Base-by-base conservation (phyloP, 2,329 filamentous ascomycete genomes). In the Verticillium klebahnii region DNA sequence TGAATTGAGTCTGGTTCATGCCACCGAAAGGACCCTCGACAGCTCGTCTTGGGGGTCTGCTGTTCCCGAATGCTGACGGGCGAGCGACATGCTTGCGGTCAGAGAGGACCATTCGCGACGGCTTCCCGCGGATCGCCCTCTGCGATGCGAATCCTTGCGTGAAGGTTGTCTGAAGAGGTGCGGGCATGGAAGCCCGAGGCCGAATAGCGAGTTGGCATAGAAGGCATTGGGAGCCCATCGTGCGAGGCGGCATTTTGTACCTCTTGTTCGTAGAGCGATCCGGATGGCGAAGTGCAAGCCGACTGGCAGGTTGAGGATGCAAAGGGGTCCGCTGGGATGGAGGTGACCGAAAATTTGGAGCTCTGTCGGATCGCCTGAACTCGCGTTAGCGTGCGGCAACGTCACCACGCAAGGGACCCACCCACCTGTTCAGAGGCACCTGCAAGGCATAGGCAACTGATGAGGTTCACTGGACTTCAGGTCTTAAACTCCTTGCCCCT, bases 21-120 rank as follows among this genome's bases (percentile, higher is more conserved):
- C 76, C 80, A 0, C 78, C 77, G 68, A 84, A 86, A 0, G 84
- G 84, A 0, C 84, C 83, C 4, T 78, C 78, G 11, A 73, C 69
- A 2, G 71, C 68, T 32, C 74, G 75, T 61, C 74, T 75, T 19
- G 77, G 76, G 9, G 71, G 73, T 62, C 68, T 76, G 61, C 69
- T 71, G 31, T 74, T 72, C 63, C 72, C 70, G 12, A 52, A 52
- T 11, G 45, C 17, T 45, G 73, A 68, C 45, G 78, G 73, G 6
- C 75, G 77, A 40, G 77, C 76, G 29, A 86, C 84, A 56, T 75
- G 77, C 66, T 54, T 59, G 45, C 58, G 58, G 37, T 85, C 79
- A 9, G 85, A 85, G 7, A 87, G 77, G 34, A 84, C 79, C 84
- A 86, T 86, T 58, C 85, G 83, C 52, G 83, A 84, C 39, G 85